Conservation (phyloP, 2,329 filamentous ascomycete genomes). For the Ophiosphaerella narmari region DNA sequence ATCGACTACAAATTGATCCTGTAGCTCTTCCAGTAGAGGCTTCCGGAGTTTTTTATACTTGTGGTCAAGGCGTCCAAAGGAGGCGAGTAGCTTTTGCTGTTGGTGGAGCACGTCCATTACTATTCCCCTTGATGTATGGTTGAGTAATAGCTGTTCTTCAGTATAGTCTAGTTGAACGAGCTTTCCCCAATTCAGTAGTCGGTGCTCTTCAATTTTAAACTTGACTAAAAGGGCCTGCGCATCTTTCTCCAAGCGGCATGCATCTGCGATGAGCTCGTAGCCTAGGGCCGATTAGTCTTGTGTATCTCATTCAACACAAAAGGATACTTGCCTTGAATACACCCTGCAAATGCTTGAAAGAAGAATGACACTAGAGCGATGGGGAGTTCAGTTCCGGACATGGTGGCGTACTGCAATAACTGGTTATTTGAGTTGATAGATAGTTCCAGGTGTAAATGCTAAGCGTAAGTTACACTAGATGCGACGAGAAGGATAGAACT, state of each 20-base stretch:
- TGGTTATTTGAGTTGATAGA: not conserved
- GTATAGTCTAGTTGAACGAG: conserved; percentile 39
- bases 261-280: conserved; percentile 46
- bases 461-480: not conserved
- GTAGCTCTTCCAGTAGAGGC: conserved; percentile 35
- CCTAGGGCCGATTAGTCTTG: conserved; percentile 18
- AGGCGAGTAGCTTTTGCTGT: conserved; percentile 35
- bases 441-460: not conserved
- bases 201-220: conserved; percentile 45
- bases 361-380: conserved; percentile 39
- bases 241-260: conserved; percentile 36
- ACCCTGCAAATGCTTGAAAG: conserved; percentile 46
- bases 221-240: conserved; percentile 43
- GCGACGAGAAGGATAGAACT: not conserved
- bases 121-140: conserved; percentile 37
- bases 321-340: conserved; percentile 33
- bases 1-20: conserved; percentile 19
- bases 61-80: conserved; percentile 39
- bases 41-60: conserved; percentile 35
- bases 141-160: conserved; percentile 39
- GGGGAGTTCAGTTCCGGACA: conserved; percentile 25
- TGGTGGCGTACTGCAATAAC: conserved; percentile 2
- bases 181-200: conserved; percentile 46
- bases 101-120: conserved; percentile 44
- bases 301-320: not conserved